Evolutionary conservation across 495 filamentous ascomycete species (phyloP), one percentile per base, ranked within the genome.

Genomic region (Lophiotrema nucula): DNA sequence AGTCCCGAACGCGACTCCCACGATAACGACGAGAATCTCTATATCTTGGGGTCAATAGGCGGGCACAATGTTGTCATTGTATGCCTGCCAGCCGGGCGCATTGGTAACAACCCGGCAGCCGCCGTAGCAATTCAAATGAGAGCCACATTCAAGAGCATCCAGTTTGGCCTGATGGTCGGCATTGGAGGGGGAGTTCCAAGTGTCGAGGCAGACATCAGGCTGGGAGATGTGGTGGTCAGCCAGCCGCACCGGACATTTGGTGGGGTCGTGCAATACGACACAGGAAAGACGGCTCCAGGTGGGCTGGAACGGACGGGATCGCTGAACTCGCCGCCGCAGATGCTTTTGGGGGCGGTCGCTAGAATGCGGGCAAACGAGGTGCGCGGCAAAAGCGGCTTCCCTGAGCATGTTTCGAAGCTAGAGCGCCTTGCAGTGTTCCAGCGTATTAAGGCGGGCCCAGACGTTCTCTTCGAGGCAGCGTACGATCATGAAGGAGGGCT

Each of bases 51-150:
- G 21, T 39, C 58, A 2, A 75, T 77, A 12, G 66, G 68, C 8
- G 27, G 44, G 4, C 70, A 77, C 56, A 72, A 79, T 53, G 53
- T 80, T 27, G 75, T 75, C 19, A 69, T 81, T 39, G 69, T 73
- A 4, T 76, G 70, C 51, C 56, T 80, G 33, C 78, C 78, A 1
- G 56, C 50, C n/a, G 57, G 64, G 22, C 23, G 67, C 21, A 64
- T 56, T n/a, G 73, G 75, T 2, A 73, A 37, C 33, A 64, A 26
- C 8, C 57, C 65, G 26, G 70, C 75, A n/a, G 69, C 67, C 10
- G 54, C 49, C 3, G 64, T 72, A 4, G 70, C 71, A 6, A 58
- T 28, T 11, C 35, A 65, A 0, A 69, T 76, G 68, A 33, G 24
- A 2, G 41, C 35, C 15, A 77, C 58, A 16, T 79, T 79, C 52